Percentiles rank a stretch among this genome's conserved stretches.
Evolutionary conservation across 768 basidiomycete genomes (phyloP).

Genomic region (Suillus subluteus): DNA sequence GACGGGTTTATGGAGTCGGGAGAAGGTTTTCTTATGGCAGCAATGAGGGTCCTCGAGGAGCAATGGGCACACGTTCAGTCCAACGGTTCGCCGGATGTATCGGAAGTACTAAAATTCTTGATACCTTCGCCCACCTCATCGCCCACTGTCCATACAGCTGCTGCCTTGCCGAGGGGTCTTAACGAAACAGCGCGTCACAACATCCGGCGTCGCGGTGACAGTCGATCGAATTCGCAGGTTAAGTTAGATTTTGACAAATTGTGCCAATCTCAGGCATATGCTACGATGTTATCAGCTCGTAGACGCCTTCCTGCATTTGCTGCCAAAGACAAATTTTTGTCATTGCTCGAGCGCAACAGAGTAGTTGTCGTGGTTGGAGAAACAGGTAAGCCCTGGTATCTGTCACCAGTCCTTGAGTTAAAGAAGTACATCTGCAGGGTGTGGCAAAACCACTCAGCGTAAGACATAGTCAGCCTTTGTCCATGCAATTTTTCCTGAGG

Average conservation of each 20-base stretch:
- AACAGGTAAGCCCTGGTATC: slow-evolving; percentile 55
- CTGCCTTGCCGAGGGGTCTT: slow-evolving; percentile 17
- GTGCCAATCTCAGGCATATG: slow-evolving; percentile 51
- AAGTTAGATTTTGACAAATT: slow-evolving; percentile 55
- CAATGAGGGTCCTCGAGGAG: slow-evolving; percentile 71
- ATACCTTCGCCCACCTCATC: slow-evolving; percentile 36
- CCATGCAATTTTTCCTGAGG: slow-evolving; percentile 6
- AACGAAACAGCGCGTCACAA: slow-evolving; percentile 20
- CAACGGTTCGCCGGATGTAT: slow-evolving; percentile 76
- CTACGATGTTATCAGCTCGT: slow-evolving; percentile 57
- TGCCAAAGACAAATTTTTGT: slow-evolving; percentile 64
- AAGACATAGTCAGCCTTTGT: slow-evolving; percentile 20
- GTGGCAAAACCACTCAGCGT: slow-evolving; percentile 92
- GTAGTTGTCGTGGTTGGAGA: slow-evolving; percentile 90
- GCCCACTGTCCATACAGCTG: slow-evolving; percentile 14
- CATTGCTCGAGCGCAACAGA: slow-evolving; percentile 55
- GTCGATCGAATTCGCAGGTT: slow-evolving; percentile 51
- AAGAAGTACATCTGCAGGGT: slow-evolving; percentile 47
- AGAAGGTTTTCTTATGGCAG: slow-evolving; percentile 73
- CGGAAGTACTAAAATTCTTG: slow-evolving; percentile 64
- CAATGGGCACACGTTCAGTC: slow-evolving; percentile 69
- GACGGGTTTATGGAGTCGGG: slow-evolving; percentile 63
- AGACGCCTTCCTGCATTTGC: slow-evolving; percentile 77
- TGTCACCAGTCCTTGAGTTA: slow-evolving; percentile 11
- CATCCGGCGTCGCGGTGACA: slow-evolving; percentile 34